Evolutionary conservation across 2,329 filamentous ascomycete genomes (phyloP).

Genomic region (Fusarium sp.): DNA sequence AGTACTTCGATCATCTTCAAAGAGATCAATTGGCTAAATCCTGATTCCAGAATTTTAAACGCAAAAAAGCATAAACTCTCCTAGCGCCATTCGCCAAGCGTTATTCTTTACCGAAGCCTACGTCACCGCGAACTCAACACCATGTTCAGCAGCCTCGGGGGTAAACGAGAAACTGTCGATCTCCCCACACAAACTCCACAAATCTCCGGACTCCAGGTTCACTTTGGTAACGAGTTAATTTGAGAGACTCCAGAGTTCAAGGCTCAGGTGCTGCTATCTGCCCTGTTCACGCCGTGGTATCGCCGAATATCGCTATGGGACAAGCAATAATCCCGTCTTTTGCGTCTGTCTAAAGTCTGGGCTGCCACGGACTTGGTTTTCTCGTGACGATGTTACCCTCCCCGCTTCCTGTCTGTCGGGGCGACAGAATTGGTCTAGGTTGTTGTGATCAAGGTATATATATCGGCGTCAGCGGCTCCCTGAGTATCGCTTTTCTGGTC

Average conservation of each 20-base stretch:
- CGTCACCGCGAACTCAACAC: slow-evolving; percentile 31
- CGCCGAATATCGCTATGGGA: slow-evolving; percentile 15
- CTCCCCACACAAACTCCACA: slow-evolving; percentile 41
- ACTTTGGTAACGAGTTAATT: slow-evolving; percentile 23
- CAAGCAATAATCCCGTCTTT: neutral
- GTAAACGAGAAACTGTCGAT: slow-evolving; percentile 24
- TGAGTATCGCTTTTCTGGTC: neutral
- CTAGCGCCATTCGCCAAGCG: slow-evolving; percentile 28
- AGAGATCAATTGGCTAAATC: neutral
- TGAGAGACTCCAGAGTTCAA: neutral
- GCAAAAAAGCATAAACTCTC: slow-evolving; percentile 9
- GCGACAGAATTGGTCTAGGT: slow-evolving; percentile 12
- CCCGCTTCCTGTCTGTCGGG: slow-evolving; percentile 26
- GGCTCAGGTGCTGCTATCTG: slow-evolving; percentile 2
- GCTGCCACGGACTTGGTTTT: neutral
- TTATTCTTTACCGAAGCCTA: slow-evolving; percentile 15
- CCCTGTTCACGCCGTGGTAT: slow-evolving; percentile 33
- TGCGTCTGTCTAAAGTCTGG: neutral
- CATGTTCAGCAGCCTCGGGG: slow-evolving; percentile 16
- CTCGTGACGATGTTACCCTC: slow-evolving; percentile 31
- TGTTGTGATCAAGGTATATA: slow-evolving; percentile 20
- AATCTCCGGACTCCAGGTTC: slow-evolving; percentile 35
- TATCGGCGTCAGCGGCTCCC: slow-evolving; percentile 14
- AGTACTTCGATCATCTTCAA: neutral
- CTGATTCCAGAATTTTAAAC: neutral